These are phyloP conservation scores for Tubosaeta brunneosetosa DNA, from an alignment of 768 basidiomycete genomes.

Conservation along the genomic window DNA sequence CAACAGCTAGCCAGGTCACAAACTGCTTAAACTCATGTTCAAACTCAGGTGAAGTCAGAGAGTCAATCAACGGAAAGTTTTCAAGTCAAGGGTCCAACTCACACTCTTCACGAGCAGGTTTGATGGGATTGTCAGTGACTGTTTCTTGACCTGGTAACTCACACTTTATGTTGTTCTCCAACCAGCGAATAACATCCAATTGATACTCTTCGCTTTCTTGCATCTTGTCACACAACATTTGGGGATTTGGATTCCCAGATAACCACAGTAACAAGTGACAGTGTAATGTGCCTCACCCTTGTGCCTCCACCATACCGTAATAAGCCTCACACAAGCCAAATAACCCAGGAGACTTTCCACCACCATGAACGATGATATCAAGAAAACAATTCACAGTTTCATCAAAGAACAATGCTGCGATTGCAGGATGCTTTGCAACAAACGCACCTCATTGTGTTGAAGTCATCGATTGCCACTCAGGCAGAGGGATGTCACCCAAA, in stretches of 20 bases:
- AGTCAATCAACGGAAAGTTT: not conserved
- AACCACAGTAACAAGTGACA: not conserved
- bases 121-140: no score
- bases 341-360: not conserved
- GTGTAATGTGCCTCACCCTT: not conserved
- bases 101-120: no score
- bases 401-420: not conserved
- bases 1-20: not conserved
- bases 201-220: not conserved
- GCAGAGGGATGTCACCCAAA: not conserved
- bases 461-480: not conserved
- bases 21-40: not conserved
- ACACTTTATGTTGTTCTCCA: not conserved
- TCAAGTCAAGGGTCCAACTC: not conserved
- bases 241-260: not conserved
- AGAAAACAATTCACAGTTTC: not conserved
- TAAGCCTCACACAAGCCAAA: not conserved
- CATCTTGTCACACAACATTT: not conserved
- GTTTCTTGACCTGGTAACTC: not conserved
- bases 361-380: not conserved
- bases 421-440: not conserved
- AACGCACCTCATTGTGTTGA: not conserved
- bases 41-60: not conserved
- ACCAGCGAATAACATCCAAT: not conserved
- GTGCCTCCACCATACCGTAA: not conserved